Evolutionary conservation across 331 rosid genomes (phyloP), one percentile per base, ranked within the genome.

Genomic region (Cydonia oblonga): DNA sequence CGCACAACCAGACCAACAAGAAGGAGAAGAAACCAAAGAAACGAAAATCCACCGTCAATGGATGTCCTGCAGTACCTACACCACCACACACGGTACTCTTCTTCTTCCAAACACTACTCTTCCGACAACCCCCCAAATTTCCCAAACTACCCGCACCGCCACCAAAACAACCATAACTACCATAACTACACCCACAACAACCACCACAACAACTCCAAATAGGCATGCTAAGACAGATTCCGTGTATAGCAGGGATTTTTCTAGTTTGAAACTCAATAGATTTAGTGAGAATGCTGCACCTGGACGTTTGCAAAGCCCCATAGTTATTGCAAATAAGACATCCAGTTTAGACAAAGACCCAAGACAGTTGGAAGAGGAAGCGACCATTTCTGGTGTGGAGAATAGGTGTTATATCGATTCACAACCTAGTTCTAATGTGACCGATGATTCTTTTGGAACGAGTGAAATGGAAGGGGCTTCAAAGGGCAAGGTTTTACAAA

Each of bases 51-150:
- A 15, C 66, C 66, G 24, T 6, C 81, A 77, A 85, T 85, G 89
- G 89, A 78, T 26, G 56, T 30, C 4, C 79, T 76, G 8, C 80
- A 52, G 68, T 79, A 76, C 68, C 72, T 51, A 15, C 74, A 76
- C 60, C 86, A 84, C 14, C 86, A 69, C 4, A 66, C 81, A 46
- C 82, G 90, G 88, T 84, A 82, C 70, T 82, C 68, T 62, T 24
- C 87, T 78, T n/a, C 73, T 77, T 51, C 46, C 46, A 40, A 64
- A 52, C 61, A 25, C 80, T 22, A 16, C 54, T 51, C 70, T 51
- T 29, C 81, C 64, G 70, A 78, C 86, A 30, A 76, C 22, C 67
- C 16, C 11, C 0, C 44, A 3, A 70, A 70, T 70, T 56, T 22
- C 56, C 75, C 56, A 71, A 71, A 71, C 66, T 71, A 71, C 53